Conservation (phyloP, 2,329 filamentous ascomycete genomes). For the Eutypa lata region DNA sequence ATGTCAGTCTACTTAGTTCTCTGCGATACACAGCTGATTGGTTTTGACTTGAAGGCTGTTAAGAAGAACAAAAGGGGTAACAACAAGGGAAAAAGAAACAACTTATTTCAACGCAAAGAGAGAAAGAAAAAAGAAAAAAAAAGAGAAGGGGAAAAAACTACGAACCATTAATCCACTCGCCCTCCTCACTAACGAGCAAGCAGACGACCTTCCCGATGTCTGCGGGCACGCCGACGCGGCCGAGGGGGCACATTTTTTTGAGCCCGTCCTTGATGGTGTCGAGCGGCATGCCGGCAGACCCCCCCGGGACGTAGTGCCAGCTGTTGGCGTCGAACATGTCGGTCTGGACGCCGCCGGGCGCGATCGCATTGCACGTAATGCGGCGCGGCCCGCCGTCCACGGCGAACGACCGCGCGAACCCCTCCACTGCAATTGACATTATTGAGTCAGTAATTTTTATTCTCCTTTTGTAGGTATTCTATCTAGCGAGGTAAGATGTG, state of each 20-base stretch:
- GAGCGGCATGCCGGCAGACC: constrained; percentile 46
- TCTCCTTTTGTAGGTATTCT: no score
- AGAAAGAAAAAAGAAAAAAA: background rate
- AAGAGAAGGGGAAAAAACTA: no score
- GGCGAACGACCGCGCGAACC: constrained; percentile 68
- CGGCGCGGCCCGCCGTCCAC: constrained; percentile 67
- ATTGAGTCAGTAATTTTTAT: no score
- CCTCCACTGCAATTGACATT: no score
- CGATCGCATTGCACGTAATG: constrained; percentile 71
- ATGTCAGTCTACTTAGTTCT: constrained; percentile 4
- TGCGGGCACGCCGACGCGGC: constrained; percentile 54
- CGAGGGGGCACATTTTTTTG: constrained; percentile 55
- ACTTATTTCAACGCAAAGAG: no score
- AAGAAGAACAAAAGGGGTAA: no score
- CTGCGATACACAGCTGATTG: background rate
- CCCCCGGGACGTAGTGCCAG: constrained; percentile 62
- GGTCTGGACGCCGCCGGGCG: constrained; percentile 69
- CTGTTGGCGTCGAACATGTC: constrained; percentile 75
- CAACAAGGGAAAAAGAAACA: no score
- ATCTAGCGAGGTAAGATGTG: no score
- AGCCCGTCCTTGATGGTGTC: constrained; percentile 54
- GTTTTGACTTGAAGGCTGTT: no score
- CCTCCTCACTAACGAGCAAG: constrained; percentile 53
- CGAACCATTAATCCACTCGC: constrained; percentile 64
- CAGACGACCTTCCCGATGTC: constrained; percentile 59